A percentile compares a stretch with the other conserved stretches of the same genome.
Conservation (phyloP, 2,329 filamentous ascomycete genomes). For the Zelopaecilomyces penicillatus region DNA sequence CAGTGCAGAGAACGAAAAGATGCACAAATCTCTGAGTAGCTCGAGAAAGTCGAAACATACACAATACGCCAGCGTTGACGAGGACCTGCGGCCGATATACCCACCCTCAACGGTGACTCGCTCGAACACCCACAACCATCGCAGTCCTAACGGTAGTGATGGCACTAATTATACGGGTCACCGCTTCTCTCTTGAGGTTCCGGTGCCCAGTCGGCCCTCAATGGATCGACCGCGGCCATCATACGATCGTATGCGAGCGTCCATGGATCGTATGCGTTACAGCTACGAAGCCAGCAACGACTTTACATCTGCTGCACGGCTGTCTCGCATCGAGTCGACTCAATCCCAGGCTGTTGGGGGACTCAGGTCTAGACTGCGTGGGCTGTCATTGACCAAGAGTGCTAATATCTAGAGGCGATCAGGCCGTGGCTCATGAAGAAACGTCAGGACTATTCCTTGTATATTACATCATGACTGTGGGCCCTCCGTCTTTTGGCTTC, state of each 20-base stretch:
- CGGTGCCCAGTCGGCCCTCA: slow-evolving; percentile 39
- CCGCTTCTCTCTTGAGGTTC: slow-evolving; percentile 42
- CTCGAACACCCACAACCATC: slow-evolving; percentile 63
- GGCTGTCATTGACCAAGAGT: slow-evolving; percentile 34
- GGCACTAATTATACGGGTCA: slow-evolving; percentile 80
- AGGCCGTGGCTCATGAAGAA: slow-evolving; percentile 3
- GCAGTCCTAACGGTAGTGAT: slow-evolving; percentile 86
- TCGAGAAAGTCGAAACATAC: slow-evolving; percentile 48
- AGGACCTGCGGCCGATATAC: slow-evolving; percentile 88
- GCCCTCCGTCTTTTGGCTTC: slow-evolving; percentile 9
- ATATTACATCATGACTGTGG: slow-evolving; percentile 18
- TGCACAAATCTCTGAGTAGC: slow-evolving; percentile 51
- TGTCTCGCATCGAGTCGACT: slow-evolving; percentile 74
- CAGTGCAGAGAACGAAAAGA: slow-evolving; percentile 22
- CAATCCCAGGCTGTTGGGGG: slow-evolving; percentile 34
- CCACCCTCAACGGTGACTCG: slow-evolving; percentile 79
- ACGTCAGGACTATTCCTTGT: slow-evolving; percentile 15
- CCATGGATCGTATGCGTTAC: slow-evolving; percentile 75
- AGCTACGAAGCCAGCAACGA: slow-evolving; percentile 85
- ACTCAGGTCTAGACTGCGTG: slow-evolving; percentile 32
- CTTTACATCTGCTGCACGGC: slow-evolving; percentile 80
- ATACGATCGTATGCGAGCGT: slow-evolving; percentile 79
- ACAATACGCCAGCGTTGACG: slow-evolving; percentile 60
- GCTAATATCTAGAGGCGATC: slow-evolving; percentile 25
- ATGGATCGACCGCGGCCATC: slow-evolving; percentile 67